These are phyloP conservation scores for Melastoma malabathricum DNA, from an alignment of 345 rosid genomes.

Conservation along the genomic window DNA sequence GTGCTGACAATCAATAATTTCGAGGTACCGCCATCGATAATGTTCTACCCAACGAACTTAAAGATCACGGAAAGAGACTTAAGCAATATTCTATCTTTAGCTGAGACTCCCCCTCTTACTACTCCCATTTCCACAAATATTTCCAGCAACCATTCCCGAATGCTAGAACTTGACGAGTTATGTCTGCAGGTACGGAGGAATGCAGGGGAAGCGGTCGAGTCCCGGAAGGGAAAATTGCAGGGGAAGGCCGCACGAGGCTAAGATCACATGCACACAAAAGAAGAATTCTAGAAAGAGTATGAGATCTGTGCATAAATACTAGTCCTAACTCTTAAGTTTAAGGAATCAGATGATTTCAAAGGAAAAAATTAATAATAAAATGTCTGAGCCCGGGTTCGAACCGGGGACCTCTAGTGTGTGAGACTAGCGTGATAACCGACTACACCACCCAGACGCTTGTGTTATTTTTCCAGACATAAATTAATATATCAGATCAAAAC, in stretches of 20 bases:
- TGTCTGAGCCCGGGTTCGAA: conserved; percentile 48
- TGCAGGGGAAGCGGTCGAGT: conserved; percentile 45
- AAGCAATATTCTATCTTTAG: no score
- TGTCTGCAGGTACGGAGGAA: conserved; percentile 38
- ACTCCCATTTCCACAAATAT: not conserved
- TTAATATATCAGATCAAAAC: no score
- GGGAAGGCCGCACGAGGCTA: conserved; percentile 53
- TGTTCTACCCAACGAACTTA: no score
- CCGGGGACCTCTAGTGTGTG: conserved; percentile 64
- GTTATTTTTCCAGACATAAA: no score
- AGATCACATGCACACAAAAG: not conserved
- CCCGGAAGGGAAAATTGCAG: conserved; percentile 22
- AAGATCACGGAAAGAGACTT: no score
- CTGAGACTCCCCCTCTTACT: not conserved
- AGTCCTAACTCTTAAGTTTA: no score
- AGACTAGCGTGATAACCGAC: conserved; percentile 69
- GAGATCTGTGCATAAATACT: no score
- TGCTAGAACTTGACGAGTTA: conserved; percentile 79
- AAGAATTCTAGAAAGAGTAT: no score
- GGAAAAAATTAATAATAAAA: not conserved
- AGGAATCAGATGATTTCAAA: no score
- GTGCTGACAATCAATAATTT: no score
- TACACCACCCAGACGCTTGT: conserved; percentile 84
- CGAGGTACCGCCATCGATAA: no score
- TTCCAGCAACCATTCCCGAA: conserved; percentile 54